Base-by-base conservation (phyloP, 2,329 filamentous ascomycete species). In the Annulohypoxylon truncatum region DNA sequence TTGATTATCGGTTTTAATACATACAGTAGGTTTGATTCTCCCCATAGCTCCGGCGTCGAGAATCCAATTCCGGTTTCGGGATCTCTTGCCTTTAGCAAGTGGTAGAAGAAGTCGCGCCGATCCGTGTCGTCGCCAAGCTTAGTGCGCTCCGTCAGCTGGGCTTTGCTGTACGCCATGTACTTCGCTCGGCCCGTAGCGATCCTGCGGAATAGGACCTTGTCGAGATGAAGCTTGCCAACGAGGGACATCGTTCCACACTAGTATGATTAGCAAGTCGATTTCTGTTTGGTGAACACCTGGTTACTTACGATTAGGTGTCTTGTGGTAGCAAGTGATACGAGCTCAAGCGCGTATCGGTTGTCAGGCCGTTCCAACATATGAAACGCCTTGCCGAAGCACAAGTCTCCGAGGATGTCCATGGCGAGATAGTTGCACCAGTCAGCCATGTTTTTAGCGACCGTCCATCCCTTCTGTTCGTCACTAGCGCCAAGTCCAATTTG, bases 71-170 rank as follows among this genome's bases (percentile, higher is more conserved):
- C 90, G 0, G 90, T 92, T 74, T 92, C 89, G 10, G 90, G 89
- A 70, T 93, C 90, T 38, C 86, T 86, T 6, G 90, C 90, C 73
- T 89, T 89, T 64, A 93, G 84, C 9, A 93, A 84, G 76, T 92
- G 89, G 78, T 92, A 89, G 80, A 93, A 92, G 81, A 93, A 92
- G 75, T 93, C 91, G 61, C 89, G 88, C 31, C 90, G 89, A 72
- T 88, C 89, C 50, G 85, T 89, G 69, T 86, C 87, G 69, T 88
- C 87, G 26, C 89, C 89, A 24, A 90, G 80, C 66, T 88, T 87
- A 51, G 89, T 91, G 22, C 90, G 85, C 73, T 92, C 87, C 12
- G 84, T 84, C 40, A 91, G 84, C 77, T 92, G 90, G 1, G 83
- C 81, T 52, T 89, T 88, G 77, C 88, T 90, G 79, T 92, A 92